Evolutionary conservation across 495 filamentous ascomycete genomes (phyloP).

Genomic region (Penicillium canescens): DNA sequence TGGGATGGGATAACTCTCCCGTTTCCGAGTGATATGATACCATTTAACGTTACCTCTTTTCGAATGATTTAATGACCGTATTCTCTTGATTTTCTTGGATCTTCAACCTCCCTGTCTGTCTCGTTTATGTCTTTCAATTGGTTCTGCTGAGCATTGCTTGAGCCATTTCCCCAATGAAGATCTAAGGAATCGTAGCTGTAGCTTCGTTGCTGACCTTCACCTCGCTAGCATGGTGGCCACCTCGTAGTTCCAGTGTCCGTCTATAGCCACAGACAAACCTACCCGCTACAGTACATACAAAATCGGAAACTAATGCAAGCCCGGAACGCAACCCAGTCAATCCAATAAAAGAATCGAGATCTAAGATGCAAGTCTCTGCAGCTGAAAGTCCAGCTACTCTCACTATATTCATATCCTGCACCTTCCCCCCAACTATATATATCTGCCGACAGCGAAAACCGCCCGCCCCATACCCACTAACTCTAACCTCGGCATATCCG

Average conservation of each 20-base stretch:
- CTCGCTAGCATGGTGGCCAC: no score
- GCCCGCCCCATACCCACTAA: neutral
- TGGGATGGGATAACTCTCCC: constrained; percentile 25
- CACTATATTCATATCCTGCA: no score
- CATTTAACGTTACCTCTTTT: constrained; percentile 33
- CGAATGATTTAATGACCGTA: constrained; percentile 36
- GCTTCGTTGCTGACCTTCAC: no score
- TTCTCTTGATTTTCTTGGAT: constrained; percentile 9
- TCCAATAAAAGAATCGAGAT: neutral
- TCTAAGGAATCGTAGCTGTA: neutral
- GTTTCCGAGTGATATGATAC: constrained; percentile 40
- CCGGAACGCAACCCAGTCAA: neutral
- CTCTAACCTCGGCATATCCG: constrained; percentile 4
- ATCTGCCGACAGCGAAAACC: no score
- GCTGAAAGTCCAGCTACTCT: neutral
- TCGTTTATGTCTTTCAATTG: neutral
- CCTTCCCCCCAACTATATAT: no score
- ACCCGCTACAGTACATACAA: neutral
- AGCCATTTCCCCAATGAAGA: neutral
- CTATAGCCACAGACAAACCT: neutral
- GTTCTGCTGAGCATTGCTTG: neutral
- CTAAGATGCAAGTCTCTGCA: neutral
- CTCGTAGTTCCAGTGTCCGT: neutral
- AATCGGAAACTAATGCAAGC: neutral
- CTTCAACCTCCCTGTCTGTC: neutral